phyloP scores from a whole-genome alignment of 2,329 filamentous ascomycete genomes.

The Xylariaceae sp. region DNA sequence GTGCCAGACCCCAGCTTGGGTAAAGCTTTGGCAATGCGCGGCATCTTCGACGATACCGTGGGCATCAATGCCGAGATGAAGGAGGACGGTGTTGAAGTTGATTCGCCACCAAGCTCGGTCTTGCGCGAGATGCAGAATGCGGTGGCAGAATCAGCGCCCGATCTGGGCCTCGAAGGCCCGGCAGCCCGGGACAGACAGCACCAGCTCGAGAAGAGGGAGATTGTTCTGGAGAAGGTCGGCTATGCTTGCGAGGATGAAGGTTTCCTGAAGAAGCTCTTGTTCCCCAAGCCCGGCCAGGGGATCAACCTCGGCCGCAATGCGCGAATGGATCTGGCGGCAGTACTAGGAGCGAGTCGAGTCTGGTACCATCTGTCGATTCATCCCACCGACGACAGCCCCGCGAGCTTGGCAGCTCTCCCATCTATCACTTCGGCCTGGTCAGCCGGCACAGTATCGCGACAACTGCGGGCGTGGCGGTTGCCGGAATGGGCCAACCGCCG shows the following conservation, averaged over 20 bases:
- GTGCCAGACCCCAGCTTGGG: constrained; percentile 73
- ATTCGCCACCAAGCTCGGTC: constrained; percentile 71
- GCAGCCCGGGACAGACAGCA: constrained; percentile 68
- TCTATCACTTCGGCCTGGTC: constrained; percentile 84
- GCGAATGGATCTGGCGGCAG: constrained; percentile 69
- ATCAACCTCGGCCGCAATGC: constrained; percentile 72
- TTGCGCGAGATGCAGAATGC: constrained; percentile 82
- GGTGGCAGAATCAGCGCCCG: constrained; percentile 67
- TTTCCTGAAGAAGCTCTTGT: constrained; percentile 76
- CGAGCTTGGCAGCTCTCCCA: constrained; percentile 64
- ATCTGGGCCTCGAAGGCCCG: constrained; percentile 69
- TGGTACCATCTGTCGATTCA: constrained; percentile 95
- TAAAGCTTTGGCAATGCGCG: constrained; percentile 83
- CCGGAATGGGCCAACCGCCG: constrained; percentile 95
- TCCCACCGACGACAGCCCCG: constrained; percentile 80
- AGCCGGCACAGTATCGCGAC: constrained; percentile 83
- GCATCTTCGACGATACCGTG: constrained; percentile 84
- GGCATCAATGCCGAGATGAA: constrained; percentile 98
- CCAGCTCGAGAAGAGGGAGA: constrained; percentile 74
- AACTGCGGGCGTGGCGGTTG: constrained; percentile 87
- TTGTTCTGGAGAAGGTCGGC: constrained; percentile 78
- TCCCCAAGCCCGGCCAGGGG: constrained; percentile 72
- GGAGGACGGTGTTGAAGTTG: constrained; percentile 79
- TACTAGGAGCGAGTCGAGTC: constrained; percentile 77
- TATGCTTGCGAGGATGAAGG: constrained; percentile 75